Base-by-base conservation (phyloP, 1,284 basidiomycete genomes). In the Dichomitus squalens region DNA sequence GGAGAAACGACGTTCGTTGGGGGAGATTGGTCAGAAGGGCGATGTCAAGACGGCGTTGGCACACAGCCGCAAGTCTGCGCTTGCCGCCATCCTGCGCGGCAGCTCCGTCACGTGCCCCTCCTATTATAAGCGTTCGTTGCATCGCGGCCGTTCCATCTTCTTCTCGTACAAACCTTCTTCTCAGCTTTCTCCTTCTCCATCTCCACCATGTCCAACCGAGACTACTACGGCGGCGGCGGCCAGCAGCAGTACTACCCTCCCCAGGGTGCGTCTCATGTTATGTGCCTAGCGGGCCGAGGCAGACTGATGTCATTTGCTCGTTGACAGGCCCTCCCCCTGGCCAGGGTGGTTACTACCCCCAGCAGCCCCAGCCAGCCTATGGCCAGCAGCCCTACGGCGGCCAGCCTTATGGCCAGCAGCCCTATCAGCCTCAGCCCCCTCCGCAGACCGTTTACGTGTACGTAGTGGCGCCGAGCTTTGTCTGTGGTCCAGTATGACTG, bases 401-500 rank as follows among this genome's bases (percentile, higher is more conserved):
- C 1, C 73, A 72, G 57, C 67, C 47, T 8, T 48, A 48, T 20
- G 47, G 47, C 1, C 34, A 38, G 35, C 48, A 27, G 29, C 29
- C 64, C 49, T 88, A 88, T 66, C 87, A 87, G 60, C 83, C 86
- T 7, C 86, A 88, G 55, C 86, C 85, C 9, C 78, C 75, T 12
- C 88, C 90, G 2, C 89, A 91, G 69, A 84, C 87, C 0, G 85
- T 91, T 55, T 88, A 88, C 66, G 86, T 90, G 90, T 91, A 70
- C 53, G 85, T 70, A 21, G 14, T 7, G 44, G 33, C 25, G 33
- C 16, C 34, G 39, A 35, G 3, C 18, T 27, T 14, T 23, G n/a
- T n/a, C n/a, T n/a, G n/a, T n/a, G n/a, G n/a, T n/a, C n/a, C n/a
- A n/a, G n/a, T n/a, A n/a, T n/a, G n/a, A n/a, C n/a, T n/a, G n/a